Conservation (phyloP, 139 green algal species). For the Chlamydomonas asymmetrica region DNA sequence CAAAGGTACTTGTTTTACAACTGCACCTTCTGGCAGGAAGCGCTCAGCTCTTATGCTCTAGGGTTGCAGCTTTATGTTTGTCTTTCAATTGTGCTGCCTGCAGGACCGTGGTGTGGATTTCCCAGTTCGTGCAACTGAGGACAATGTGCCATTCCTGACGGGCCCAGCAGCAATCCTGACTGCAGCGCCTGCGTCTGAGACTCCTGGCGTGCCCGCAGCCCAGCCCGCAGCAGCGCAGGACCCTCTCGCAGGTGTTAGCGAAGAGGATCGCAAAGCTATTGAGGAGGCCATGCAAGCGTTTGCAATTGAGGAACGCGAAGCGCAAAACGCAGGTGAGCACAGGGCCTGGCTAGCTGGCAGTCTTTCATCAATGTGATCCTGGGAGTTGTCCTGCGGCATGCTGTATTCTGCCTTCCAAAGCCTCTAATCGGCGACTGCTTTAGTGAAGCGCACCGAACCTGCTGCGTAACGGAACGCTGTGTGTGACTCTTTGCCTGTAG, state of each 20-base stretch:
- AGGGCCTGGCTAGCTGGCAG: background rate
- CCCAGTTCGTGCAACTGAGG: conserved; percentile 28
- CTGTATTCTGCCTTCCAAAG: background rate
- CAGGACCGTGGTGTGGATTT: conserved; percentile 56
- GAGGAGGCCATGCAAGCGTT: conserved; percentile 27
- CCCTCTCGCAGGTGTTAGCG: conserved; percentile 22
- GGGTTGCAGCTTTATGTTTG: background rate
- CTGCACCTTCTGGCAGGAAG: background rate
- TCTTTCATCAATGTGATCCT: background rate
- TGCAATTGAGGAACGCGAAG: conserved; percentile 9
- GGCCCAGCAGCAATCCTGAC: background rate
- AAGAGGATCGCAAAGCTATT: conserved; percentile 33
- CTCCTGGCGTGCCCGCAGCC: background rate
- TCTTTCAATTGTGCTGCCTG: background rate
- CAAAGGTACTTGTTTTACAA: background rate
- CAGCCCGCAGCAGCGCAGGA: background rate
- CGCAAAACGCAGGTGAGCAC: conserved; percentile 17
- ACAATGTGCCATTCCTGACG: conserved; percentile 38
- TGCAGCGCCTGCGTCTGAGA: background rate
- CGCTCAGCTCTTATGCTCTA: background rate
- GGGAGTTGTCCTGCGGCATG: background rate
- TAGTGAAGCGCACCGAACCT: no score
- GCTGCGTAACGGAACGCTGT: conserved; percentile 7
- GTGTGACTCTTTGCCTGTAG: background rate
- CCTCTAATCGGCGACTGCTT: no score